Base-by-base conservation (phyloP, 2,329 filamentous ascomycete genomes). In the Colletotrichum sp. region DNA sequence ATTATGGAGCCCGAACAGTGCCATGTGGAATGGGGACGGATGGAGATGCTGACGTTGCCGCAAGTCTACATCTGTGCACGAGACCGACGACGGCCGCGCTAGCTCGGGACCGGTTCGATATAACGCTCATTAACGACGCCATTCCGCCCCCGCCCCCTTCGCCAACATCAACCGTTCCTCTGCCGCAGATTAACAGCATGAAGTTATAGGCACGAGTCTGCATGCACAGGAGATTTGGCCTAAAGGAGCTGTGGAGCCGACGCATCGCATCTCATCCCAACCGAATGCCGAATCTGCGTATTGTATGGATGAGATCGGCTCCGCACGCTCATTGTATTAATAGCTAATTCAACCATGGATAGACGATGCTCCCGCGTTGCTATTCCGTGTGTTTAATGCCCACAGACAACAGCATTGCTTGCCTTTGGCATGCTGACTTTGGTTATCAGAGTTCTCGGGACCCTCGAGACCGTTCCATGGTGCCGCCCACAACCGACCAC, bases 251-350 rank as follows among this genome's bases (percentile, higher is more conserved):
- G 71, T 74, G 74, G 65, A 74, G 71, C 74, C 74, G 74, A 75
- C 66, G 60, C 66, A 71, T 71, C 60, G 48, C 60, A 74, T 71
- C 71, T 76, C 48, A 67, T 65, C 32, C 67, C 60, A 75, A 67
- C 74, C 74, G 74, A 76, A 74, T 75, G 74, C 74, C 74, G 74
- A 75, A 75, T 76, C 66, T 71, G 74, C 32, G 32, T 52, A 10
- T 52, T 52, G 43, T 65, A 55, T 74, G 48, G 52, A n/a, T 38
- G 52, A 65, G 71, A 76, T 76, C 66, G 65, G 52, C 66, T 75
- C 74, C 71, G 65, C 66, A 75, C 66, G 67, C 34, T 21, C 64
- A 16, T 38, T 68, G 43, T 73, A 68, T 68, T 73, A 64, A 65
- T 73, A 75, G 70, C 68, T 18, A 64, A 61, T n/a, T 71, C 18